Conservation (phyloP, 352 stramenopile species). For the Pythium volutum region DNA sequence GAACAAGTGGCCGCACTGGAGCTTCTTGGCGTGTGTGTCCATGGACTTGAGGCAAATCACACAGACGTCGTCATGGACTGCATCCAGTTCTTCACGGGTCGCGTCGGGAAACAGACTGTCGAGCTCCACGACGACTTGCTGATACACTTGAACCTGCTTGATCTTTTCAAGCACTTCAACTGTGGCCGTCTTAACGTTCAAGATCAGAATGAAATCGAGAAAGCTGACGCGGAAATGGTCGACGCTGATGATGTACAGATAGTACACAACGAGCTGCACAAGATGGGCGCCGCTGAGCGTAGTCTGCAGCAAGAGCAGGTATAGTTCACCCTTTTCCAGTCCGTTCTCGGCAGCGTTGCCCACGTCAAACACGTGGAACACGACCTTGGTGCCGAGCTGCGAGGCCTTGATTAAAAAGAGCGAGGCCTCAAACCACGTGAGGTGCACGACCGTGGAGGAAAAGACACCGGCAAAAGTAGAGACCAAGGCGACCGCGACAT, state of each 20-base stretch:
- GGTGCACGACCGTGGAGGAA: conserved; percentile 51
- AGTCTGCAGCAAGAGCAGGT: conserved; percentile 63
- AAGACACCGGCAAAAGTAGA: conserved; percentile 45
- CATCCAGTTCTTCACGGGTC: conserved; percentile 45
- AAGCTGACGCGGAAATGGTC: conserved; percentile 79
- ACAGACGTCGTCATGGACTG: conserved; percentile 70
- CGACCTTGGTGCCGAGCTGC: conserved; percentile 66
- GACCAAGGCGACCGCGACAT: conserved; percentile 37
- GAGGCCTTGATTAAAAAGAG: conserved; percentile 64
- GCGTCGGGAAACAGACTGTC: conserved; percentile 64
- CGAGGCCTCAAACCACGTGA: conserved; percentile 73
- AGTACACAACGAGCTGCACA: conserved; percentile 70
- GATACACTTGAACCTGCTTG: conserved; percentile 65
- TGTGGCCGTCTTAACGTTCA: conserved; percentile 82
- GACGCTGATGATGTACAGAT: conserved; percentile 78
- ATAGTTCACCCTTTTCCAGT: conserved; percentile 62
- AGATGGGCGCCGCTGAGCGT: conserved; percentile 58
- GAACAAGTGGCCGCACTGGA: conserved; percentile 71
- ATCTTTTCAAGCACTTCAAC: conserved; percentile 62
- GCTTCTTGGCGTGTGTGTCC: conserved; percentile 63
- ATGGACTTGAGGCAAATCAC: conserved; percentile 79
- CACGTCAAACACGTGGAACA: conserved; percentile 57
- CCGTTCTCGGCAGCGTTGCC: conserved; percentile 31
- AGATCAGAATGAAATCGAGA: conserved; percentile 73
- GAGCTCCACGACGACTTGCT: conserved; percentile 68